Conservation (phyloP, 1,284 basidiomycete species). For the Trametes sp. region DNA sequence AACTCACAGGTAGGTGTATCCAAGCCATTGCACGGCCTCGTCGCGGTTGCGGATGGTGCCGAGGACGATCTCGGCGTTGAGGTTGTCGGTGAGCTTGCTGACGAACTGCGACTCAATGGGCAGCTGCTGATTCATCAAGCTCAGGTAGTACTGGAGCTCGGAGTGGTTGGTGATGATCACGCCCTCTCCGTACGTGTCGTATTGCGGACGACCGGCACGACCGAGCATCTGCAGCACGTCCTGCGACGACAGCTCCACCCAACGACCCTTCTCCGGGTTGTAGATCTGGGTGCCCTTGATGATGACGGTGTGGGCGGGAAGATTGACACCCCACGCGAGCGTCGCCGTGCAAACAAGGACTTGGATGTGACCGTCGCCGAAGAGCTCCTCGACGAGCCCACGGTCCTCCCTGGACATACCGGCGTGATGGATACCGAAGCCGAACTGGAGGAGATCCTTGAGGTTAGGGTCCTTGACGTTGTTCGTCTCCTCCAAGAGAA, state of each 20-base stretch:
- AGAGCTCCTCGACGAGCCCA: slow-evolving; percentile 93
- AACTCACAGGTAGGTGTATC: slow-evolving; percentile 91
- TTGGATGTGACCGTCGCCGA: slow-evolving; percentile 92
- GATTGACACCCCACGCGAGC: slow-evolving; percentile 98
- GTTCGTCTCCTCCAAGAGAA: slow-evolving; percentile 84
- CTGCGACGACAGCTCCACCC: slow-evolving; percentile 96
- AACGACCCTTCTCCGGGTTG: slow-evolving; percentile 98
- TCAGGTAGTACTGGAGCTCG: slow-evolving; percentile 97
- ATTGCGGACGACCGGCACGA: slow-evolving; percentile 96
- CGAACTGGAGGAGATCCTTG: slow-evolving; percentile 93
- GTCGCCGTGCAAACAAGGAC: slow-evolving; percentile 98
- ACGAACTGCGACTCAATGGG: slow-evolving; percentile 99
- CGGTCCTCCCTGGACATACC: slow-evolving; percentile 97
- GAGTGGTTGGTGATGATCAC: slow-evolving; percentile 99
- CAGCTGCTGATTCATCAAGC: slow-evolving; percentile 92
- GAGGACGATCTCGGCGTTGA: slow-evolving; percentile 98
- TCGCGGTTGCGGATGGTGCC: slow-evolving; percentile 96
- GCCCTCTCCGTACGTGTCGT: slow-evolving; percentile 97
- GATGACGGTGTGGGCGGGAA: slow-evolving; percentile 98
- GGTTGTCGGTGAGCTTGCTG: slow-evolving; percentile 90
- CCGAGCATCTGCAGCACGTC: slow-evolving; percentile 99
- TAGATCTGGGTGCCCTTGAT: slow-evolving; percentile 99
- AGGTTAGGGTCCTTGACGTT: slow-evolving; percentile 88
- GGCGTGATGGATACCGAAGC: slow-evolving; percentile 99
- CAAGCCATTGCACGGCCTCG: slow-evolving; percentile 97